Base-by-base conservation (phyloP, 768 basidiomycete genomes). In the Filobasidium wieringae region DNA sequence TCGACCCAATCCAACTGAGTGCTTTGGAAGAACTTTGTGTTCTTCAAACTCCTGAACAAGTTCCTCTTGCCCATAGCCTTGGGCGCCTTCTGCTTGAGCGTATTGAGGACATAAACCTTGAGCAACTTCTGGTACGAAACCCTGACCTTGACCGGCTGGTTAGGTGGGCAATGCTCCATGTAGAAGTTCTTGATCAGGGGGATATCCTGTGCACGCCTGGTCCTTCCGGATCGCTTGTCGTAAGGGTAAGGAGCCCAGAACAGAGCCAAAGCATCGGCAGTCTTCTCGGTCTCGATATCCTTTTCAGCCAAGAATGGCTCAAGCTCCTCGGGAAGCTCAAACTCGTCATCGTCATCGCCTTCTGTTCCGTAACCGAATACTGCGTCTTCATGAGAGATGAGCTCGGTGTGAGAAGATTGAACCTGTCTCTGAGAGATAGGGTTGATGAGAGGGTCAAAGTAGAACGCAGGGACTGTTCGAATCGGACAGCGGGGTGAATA, bases 21-120 rank as follows among this genome's bases (percentile, higher is more conserved):
- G 14, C 88, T 89, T 78, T 97, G 95, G 84, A 99, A 99, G 77
- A 99, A 99, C 76, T 97, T 97, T 58, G 95, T 99, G n/a, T 88
- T 85, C 76, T 96, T 97, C 57, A 77, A 64, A 45, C 64, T 65
- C 33, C 89, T 80, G 81, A 99, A 97, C 51, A 97, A 72, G 69
- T 92, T 95, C 78, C 93, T 90, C 82, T 93, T 97, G 63, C 88
- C 86, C 87, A 95, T 93, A 7, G 95, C 86, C 75, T 95, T 97
- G 74, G 95, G 91, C 5, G 84, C 80, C 45, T 87, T 80, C 54
- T 84, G 84, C 68, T 87, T 84, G 41, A 99, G 79, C 73, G 92
- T 90, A 72, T 99, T 99, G 65, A 97, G 79, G 17, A 99, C 95
- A 74, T 80, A 97, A 71, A 86, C 86, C 75, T 99, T 99, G 56